Base-by-base conservation (phyloP, 2,329 filamentous ascomycete genomes). In the Fusarium torreyae region DNA sequence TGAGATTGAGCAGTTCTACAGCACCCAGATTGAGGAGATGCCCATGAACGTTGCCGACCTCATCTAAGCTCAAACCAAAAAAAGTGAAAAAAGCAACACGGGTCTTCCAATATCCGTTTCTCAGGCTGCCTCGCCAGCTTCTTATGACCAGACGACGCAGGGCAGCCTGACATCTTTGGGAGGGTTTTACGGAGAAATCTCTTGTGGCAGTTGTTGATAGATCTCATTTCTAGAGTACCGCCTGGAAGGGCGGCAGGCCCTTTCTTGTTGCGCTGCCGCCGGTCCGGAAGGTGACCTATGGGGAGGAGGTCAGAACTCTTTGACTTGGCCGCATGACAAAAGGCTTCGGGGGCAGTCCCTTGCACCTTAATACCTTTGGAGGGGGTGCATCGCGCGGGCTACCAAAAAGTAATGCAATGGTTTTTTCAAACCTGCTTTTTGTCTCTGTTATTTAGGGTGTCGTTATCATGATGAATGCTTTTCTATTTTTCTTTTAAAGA, bases 11-110 rank as follows among this genome's bases (percentile, higher is more conserved):
- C 94, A 98, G 87, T 99, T 98, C 90, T 99, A 99, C 92, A 97
- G 94, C 90, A 99, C 96, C 83, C 96, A 99, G 88, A 98, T 99
- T 76, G 96, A 99, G 87, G 96, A 99, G 90, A 99, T 99, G 96
- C 96, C 96, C 80, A 98, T 99, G 96, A 92, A 92, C 84, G 90
- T 92, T 77, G 90, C 90, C 76, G 90, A 92, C 77, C 89, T 92
- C 76, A 92, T 92, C 82, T 92, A 91, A 89, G 71, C 63, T 63
- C 69, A 72, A 70, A 62, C 11, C 31, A 64, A 62, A 70, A 63
- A 75, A 55, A 34, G 26, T 39, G n/a, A 67, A 68, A 66, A 70
- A 69, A 66, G 59, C 67, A 62, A 60, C 31, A 65, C 62, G 62
- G 63, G 53, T 73, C 69, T 60, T 69, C 65, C 68, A 50, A 69